Conservation (phyloP, 768 basidiomycete species). For the Leccinum arenicola region DNA sequence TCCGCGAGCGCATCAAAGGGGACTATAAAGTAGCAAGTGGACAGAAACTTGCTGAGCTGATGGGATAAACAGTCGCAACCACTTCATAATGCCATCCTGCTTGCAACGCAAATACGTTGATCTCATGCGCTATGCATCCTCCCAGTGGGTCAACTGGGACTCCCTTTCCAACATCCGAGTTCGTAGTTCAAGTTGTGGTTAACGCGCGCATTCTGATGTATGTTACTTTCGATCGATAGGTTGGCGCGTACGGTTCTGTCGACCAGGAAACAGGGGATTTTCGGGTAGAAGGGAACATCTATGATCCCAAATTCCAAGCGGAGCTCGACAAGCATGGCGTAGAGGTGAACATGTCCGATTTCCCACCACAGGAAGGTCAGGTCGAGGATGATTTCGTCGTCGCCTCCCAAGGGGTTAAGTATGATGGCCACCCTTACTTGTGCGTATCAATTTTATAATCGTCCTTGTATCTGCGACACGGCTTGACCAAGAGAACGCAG, state of each 20-base stretch:
- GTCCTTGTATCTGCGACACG: neutral
- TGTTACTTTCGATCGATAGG: conserved; percentile 15
- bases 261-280: conserved; percentile 31
- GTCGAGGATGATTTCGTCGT: conserved; percentile 24
- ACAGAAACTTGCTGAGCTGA: neutral
- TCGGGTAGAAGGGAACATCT: conserved; percentile 34
- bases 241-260: conserved; percentile 34
- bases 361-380: conserved; percentile 16
- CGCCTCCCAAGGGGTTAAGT: conserved; percentile 16
- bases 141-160: conserved; percentile 39
- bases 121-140: conserved; percentile 27
- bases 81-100: conserved; percentile 2
- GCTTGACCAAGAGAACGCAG: neutral
- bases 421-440: conserved; percentile 1
- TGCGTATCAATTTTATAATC: neutral
- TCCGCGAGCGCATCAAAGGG: neutral
- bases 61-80: neutral
- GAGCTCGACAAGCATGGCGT: conserved; percentile 12
- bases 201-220: neutral
- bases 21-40: neutral
- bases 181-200: neutral
- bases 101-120: conserved; percentile 35
- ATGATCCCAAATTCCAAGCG: conserved; percentile 24
- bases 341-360: conserved; percentile 14
- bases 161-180: conserved; percentile 27